Base-by-base conservation (phyloP, 1,284 basidiomycete species). In the Cystobasidium sp. region DNA sequence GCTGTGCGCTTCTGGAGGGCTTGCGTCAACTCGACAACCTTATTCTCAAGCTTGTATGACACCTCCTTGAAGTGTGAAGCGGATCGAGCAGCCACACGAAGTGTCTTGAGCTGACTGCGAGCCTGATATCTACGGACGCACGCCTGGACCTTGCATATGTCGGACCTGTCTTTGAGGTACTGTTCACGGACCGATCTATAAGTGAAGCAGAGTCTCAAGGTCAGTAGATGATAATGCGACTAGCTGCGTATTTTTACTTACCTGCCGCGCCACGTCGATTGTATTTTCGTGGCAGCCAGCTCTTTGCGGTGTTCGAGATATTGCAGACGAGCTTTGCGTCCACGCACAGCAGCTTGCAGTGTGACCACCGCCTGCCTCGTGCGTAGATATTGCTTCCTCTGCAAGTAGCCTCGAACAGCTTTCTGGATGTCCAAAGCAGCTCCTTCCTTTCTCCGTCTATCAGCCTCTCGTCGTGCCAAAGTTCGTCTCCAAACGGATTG, bases 31-130 rank as follows among this genome's bases (percentile, higher is more conserved):
- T 99, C 96, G 75, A 99, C 93, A 62, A 99, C 97, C 85, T 99
- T 99, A 87, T 99, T 99, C 85, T 99, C 97, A 75, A 99, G 87
- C 79, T 89, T 90, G 83, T 98, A 99, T 0, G 97, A 98, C 78
- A 97, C 97, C 84, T 99, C 97, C 84, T 99, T 97, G 88, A 97
- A 97, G 83, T 97, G 97, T 78, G 91, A 91, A 43, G 96, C 96
- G 0, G 96, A 98, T 69, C 94, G 93, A 31, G 97, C 97, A 83
- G 99, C 97, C 37, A 90, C 88, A 80, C 88, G 90, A 76, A 98
- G 88, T 6, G 85, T 86, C 78, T 90, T 90, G 73, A 99, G 88
- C 81, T 97, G 90, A 78, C 90, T 91, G 76, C 90, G 88, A 41
- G 97, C 97, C 63, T 92, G 84, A 55, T 93, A 89, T 41, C 96